Conservation (phyloP, 139 green algal species). For the Mychonastes homosphaera region DNA sequence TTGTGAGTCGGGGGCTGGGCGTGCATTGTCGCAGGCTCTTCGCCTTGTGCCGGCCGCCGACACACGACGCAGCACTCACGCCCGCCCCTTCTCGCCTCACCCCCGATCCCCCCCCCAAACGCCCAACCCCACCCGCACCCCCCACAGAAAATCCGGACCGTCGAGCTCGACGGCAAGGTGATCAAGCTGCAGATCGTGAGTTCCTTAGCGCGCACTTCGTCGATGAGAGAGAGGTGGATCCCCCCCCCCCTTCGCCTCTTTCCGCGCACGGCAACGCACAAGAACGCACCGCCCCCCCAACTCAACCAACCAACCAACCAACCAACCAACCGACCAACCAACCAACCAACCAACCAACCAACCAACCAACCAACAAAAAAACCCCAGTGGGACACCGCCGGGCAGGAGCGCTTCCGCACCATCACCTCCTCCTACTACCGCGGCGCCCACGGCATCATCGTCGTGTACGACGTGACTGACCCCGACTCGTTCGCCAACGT, state of each 20-base stretch:
- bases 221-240: background rate
- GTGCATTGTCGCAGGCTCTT: background rate
- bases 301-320: background rate
- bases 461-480: slow-evolving; percentile 99
- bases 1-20: slow-evolving; percentile 61
- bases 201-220: background rate
- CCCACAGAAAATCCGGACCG: slow-evolving; percentile 99
- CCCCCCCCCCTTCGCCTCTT: too few relatives aligned
- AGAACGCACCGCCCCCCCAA: background rate
- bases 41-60: background rate
- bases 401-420: slow-evolving; percentile 96
- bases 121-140: background rate
- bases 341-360: background rate
- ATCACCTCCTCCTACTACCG: slow-evolving; percentile 98
- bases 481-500: slow-evolving; percentile 98
- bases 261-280: too few relatives aligned
- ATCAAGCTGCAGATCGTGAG: slow-evolving; percentile 99
- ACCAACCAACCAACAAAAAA: background rate
- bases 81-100: background rate
- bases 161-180: slow-evolving; percentile 98
- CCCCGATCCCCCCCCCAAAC: background rate
- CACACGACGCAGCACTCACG: background rate
- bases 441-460: slow-evolving; percentile 96
- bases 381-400: slow-evolving; percentile 98
- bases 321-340: background rate